phyloP scores from a whole-genome alignment of 192 early-diverging fungal genomes.

The Backusella tarrabulga region DNA sequence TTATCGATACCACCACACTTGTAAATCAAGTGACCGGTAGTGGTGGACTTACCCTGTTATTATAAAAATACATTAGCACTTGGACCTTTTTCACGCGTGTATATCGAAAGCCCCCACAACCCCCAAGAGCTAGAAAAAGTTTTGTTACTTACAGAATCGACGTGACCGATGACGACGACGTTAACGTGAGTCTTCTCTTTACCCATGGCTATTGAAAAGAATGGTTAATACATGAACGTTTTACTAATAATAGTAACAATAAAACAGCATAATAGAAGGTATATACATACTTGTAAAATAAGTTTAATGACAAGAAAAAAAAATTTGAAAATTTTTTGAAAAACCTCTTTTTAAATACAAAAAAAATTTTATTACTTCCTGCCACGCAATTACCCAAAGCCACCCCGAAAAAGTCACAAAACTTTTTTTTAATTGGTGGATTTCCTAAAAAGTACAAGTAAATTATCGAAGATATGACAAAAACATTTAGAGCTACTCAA shows the following conservation, averaged over 20 bases:
- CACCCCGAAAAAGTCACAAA: not conserved
- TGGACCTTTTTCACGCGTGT: too few species aligned
- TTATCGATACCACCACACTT: conserved; percentile 99
- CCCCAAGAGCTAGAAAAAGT: not conserved
- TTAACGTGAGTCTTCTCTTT: conserved; percentile 93
- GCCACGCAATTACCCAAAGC: not conserved
- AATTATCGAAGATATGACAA: not conserved
- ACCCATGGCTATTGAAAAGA: conserved; percentile 25
- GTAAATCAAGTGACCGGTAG: conserved; percentile 99
- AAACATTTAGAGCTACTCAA: not conserved
- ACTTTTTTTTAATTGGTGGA: not conserved
- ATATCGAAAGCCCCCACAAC: too few species aligned
- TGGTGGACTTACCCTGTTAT: conserved; percentile 93
- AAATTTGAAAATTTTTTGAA: not conserved
- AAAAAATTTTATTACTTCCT: not conserved
- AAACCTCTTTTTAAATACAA: not conserved
- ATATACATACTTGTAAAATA: conserved; percentile 9
- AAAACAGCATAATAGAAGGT: not conserved
- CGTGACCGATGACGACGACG: conserved; percentile 98
- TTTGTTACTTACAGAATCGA: conserved; percentile 73
- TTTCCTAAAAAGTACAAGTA: not conserved
- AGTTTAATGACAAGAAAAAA: conserved; percentile 1
- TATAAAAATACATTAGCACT: not conserved
- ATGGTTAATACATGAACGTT: not conserved
- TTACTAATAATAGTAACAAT: not conserved